Evolutionary conservation across 331 rosid species (phyloP), one percentile per base, ranked within the genome.

Genomic region (Spiraea crenata): DNA sequence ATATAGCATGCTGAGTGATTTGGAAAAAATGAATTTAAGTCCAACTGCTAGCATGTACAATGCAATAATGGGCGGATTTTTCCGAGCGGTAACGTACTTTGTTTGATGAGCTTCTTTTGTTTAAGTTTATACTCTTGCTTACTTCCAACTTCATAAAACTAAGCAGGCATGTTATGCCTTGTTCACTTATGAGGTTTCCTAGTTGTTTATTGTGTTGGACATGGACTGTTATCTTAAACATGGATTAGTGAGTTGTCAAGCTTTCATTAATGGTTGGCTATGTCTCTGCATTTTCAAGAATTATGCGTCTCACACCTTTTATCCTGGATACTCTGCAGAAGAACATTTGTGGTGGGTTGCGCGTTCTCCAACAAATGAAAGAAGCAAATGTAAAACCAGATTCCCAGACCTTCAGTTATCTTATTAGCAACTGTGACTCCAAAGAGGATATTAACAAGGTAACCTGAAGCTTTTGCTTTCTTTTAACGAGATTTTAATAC

Each of bases 21-120:
- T 84, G 54, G 69, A 82, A 76, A 73, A 85, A 79, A 75, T 77
- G 85, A 75, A 81, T 66, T 35, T 87, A 78, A 75, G 46, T 54
- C 85, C 91, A 52, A 82, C 86, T 1, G 1, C 83, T 14, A 14
- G 19, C 82, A 87, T 91, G 91, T 93, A 85, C 85, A 91, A 93
- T 79, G 79, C 89, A 70, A 89, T 93, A 69, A 82, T 93, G 91
- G 89, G 77, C 15, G 99, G 96, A 63, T 91, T 86, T 84, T 91
- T 87, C 65, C 90, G 95, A 57, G 91, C 91, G 96, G 99, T 93
- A 80, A 57, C 66, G 50, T 74, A 66, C 38, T 82, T 65, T 69
- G 63, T 65, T 77, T 60, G 47, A 51, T 65, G 58, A 50, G 67
- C 78, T 58, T 9, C 35, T 50, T 75, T 16, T 52, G 39, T 52